These are phyloP conservation scores for Saccharomycopsis selenospora DNA, from an alignment of 805 yeast species.

Conservation along the genomic window DNA sequence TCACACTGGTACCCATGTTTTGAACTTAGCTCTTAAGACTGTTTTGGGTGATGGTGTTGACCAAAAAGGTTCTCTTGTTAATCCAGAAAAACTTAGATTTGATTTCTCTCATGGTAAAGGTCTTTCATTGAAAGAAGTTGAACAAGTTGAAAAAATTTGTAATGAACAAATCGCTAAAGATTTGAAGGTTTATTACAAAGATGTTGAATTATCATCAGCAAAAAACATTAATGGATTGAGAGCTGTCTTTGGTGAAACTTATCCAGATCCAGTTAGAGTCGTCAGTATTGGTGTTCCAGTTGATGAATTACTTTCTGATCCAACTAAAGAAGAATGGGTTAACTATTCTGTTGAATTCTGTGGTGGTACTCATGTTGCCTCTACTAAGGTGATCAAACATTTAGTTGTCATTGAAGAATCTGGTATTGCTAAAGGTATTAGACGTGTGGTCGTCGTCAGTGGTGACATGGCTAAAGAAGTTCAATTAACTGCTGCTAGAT, in stretches of 20 bases:
- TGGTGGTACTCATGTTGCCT: slow-evolving; percentile 96
- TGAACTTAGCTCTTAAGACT: slow-evolving; percentile 81
- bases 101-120: slow-evolving; percentile 94
- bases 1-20: slow-evolving; percentile 96
- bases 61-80: slow-evolving; percentile 95
- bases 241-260: slow-evolving; percentile 98
- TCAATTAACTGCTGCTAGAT: slow-evolving; percentile 75
- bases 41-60: slow-evolving; percentile 84
- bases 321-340: slow-evolving; percentile 69
- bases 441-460: slow-evolving; percentile 96
- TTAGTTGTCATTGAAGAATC: slow-evolving; percentile 87
- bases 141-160: slow-evolving; percentile 66
- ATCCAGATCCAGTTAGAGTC: slow-evolving; percentile 98
- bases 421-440: slow-evolving; percentile 97
- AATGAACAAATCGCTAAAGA: slow-evolving; percentile 66
- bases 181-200: slow-evolving; percentile 70
- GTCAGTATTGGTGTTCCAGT: slow-evolving; percentile 92
- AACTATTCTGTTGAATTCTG: slow-evolving; percentile 87
- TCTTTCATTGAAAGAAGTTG: slow-evolving; percentile 61
- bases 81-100: slow-evolving; percentile 90
- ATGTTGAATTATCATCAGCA: slow-evolving; percentile 70
- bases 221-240: slow-evolving; percentile 75
- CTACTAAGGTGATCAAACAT: slow-evolving; percentile 89
- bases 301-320: slow-evolving; percentile 67
- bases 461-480: slow-evolving; percentile 88